Percentiles rank a stretch among this genome's conserved stretches.
phyloP scores from a whole-genome alignment of 352 stramenopile genomes.

The Paralagenidium karlingii region DNA sequence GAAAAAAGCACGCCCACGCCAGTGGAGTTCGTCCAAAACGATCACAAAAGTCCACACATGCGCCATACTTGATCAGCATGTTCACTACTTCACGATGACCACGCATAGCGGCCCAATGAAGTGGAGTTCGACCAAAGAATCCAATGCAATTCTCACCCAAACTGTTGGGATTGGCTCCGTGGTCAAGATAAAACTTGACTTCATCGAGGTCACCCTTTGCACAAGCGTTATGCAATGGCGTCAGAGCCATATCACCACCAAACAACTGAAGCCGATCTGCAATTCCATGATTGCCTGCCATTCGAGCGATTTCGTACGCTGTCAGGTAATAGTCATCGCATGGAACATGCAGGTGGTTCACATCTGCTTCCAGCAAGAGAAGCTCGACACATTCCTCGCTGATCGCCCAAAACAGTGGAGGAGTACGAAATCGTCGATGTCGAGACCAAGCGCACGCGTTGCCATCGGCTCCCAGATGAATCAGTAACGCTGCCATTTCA shows the following conservation, averaged over 20 bases:
- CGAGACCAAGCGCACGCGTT: conserved; percentile 33
- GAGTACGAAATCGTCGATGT: conserved; percentile 31
- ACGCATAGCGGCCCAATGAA: conserved; percentile 73
- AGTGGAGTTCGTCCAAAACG: conserved; percentile 57
- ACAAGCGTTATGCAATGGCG: conserved; percentile 54
- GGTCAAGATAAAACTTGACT: conserved; percentile 29
- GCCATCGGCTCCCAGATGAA: conserved; percentile 27
- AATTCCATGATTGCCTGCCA: conserved; percentile 28
- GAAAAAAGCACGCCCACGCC: conserved; percentile 43
- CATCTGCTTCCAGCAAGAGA: conserved; percentile 41
- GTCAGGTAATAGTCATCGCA: background rate
- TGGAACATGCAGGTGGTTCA: conserved; percentile 53
- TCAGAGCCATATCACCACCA: conserved; percentile 61
- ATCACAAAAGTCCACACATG: conserved; percentile 41
- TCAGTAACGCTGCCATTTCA: conserved; percentile 52
- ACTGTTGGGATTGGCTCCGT: conserved; percentile 23
- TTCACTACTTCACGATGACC: conserved; percentile 37
- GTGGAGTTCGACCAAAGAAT: conserved; percentile 42
- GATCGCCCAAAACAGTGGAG: conserved; percentile 64
- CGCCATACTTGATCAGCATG: conserved; percentile 43
- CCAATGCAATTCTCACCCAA: conserved; percentile 48
- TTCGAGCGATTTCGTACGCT: conserved; percentile 20
- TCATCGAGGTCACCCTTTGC: conserved; percentile 26
- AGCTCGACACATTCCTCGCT: conserved; percentile 53
- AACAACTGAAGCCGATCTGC: conserved; percentile 47